phyloP scores from a whole-genome alignment of 768 basidiomycete species.

The Trametes elegans region DNA sequence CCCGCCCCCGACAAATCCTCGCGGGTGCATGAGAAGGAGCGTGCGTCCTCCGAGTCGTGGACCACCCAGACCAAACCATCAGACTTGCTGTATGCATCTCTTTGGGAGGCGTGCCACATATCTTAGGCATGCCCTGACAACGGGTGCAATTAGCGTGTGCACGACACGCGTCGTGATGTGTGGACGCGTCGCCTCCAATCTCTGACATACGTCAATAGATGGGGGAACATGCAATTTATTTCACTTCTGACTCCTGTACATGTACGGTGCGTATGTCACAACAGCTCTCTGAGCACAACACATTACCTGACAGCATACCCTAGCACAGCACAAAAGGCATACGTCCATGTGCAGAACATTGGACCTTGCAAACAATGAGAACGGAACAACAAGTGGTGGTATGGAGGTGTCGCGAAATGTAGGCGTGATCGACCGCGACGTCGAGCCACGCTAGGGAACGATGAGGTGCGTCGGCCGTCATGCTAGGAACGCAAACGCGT shows the following conservation, averaged over 20 bases:
- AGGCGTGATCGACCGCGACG: not conserved
- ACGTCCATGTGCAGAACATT: not conserved
- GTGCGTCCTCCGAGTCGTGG: too few species aligned
- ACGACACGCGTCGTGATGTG: too few species aligned
- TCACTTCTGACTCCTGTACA: conserved; percentile 4
- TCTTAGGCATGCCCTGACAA: too few species aligned
- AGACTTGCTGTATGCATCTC: too few species aligned
- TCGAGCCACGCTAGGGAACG: not conserved
- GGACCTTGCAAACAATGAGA: not conserved
- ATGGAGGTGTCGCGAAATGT: conserved; percentile 3
- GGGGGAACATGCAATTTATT: not conserved
- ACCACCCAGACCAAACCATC: too few species aligned
- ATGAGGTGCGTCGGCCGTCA: not conserved
- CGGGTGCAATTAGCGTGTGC: too few species aligned
- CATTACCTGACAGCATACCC: conserved; percentile 11
- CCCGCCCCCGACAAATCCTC: too few species aligned
- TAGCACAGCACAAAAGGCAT: conserved; percentile 2
- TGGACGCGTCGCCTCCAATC: too few species aligned
- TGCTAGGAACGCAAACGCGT: not conserved
- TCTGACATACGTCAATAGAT: too few species aligned
- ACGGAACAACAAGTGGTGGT: too few species aligned
- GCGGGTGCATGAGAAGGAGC: too few species aligned
- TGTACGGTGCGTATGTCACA: conserved; percentile 6
- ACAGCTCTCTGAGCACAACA: not conserved
- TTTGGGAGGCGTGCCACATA: too few species aligned